Percentiles rank a stretch among this genome's conserved stretches.
phyloP scores from a whole-genome alignment of 768 basidiomycete species.

The Tubosaeta sp. region DNA sequence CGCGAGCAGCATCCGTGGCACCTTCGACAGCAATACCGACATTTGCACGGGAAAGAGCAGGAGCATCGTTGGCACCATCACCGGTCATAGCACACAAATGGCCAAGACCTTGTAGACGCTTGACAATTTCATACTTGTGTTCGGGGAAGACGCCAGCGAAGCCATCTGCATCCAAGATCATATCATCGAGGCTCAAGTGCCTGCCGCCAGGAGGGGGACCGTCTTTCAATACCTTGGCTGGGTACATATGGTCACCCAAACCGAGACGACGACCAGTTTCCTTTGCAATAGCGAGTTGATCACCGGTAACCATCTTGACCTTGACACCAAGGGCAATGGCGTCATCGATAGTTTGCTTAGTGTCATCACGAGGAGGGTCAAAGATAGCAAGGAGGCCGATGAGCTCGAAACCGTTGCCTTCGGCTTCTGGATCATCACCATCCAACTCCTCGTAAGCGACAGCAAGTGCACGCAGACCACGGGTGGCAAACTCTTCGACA shows the following conservation, averaged over 20 bases:
- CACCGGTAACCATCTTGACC: slow-evolving; percentile 99
- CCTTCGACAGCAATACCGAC: slow-evolving; percentile 99
- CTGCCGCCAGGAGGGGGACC: slow-evolving; percentile 86
- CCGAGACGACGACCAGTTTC: slow-evolving; percentile 98
- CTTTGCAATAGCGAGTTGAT: slow-evolving; percentile 99
- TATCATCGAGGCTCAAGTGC: slow-evolving; percentile 84
- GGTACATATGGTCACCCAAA: slow-evolving; percentile 99
- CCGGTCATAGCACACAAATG: slow-evolving; percentile 99
- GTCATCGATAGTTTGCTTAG: slow-evolving; percentile 98
- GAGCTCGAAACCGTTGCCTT: slow-evolving; percentile 96
- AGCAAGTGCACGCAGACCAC: slow-evolving; percentile 95
- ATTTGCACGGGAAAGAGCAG: slow-evolving; percentile 95
- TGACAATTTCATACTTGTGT: slow-evolving; percentile 99
- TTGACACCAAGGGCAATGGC: slow-evolving; percentile 92
- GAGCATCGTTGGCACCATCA: slow-evolving; percentile 99
- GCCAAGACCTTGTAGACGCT: slow-evolving; percentile 93
- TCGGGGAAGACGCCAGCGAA: slow-evolving; percentile 99
- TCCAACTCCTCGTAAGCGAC: slow-evolving; percentile 93
- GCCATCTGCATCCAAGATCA: slow-evolving; percentile 99
- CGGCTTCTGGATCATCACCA: slow-evolving; percentile 73
- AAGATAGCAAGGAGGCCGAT: slow-evolving; percentile 97
- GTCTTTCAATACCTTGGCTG: slow-evolving; percentile 97
- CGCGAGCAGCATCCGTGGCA: slow-evolving; percentile 97
- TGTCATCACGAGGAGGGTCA: slow-evolving; percentile 96
- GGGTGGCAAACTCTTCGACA: slow-evolving; percentile 91